Evolutionary conservation across 1,139 yeast species (phyloP), one percentile per base, ranked within the genome.

Genomic region (Petasospora rhodanensis): DNA sequence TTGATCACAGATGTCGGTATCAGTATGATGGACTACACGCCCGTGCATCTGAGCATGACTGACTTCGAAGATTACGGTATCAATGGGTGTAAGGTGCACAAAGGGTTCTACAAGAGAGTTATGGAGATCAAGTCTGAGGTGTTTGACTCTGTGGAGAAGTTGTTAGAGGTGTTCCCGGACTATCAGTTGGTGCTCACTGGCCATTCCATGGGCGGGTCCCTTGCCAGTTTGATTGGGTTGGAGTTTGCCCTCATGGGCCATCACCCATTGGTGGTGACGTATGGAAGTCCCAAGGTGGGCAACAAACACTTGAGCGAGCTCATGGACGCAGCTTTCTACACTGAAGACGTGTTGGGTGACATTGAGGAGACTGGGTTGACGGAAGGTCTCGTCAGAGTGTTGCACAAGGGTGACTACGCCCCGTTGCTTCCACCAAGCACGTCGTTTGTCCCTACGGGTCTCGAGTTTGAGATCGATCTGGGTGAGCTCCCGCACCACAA

Each of bases 191-290:
- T 73, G 3, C 62, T 79, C 3, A 59, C 74, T 1, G 91, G 91
- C 0, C 91, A 81, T 56, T 81, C 91, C 0, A 54, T 80, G 30
- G 91, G 91, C 1, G 91, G 80, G 0, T 83, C 87, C 0, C 53
- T 80, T 29, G 80, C 87, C 0, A 55, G 67, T 6, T 59, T 82
- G 29, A 63, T 74, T 11, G 87, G 83, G 0, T 62, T 77, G 15
- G 87, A 80, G 48, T 62, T 75, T 35, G 64, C 66, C 34, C 46
- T 74, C 8, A 48, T 71, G 53, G 83, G 79, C 0, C 62, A 59
- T 34, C 55, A 64, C 9, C 79, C 80, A 0, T 55, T 71, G 29
- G 71, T 80, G 1, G 56, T 79, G 9, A 68, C 81, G 0, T 76
- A 64, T 55, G 91, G 81, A 3, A 66, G 74, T 14, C 87, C 89